Evolutionary conservation across 257 asterid species (phyloP).

Genomic region (Ophiorrhiza pumila): DNA sequence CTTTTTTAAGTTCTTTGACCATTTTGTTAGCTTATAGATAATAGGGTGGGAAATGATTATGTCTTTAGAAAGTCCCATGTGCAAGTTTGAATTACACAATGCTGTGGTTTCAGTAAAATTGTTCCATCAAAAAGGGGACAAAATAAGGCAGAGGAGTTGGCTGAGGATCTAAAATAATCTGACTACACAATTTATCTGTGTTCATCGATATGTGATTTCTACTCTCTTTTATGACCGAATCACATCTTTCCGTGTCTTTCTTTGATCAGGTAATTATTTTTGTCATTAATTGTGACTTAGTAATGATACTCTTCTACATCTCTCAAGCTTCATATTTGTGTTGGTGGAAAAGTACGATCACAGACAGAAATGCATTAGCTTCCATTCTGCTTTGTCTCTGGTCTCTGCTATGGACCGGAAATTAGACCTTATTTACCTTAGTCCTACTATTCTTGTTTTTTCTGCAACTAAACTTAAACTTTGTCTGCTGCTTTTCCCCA

Average conservation of each 20-base stretch:
- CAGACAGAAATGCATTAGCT: not conserved
- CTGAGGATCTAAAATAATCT: not conserved
- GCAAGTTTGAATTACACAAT: not conserved
- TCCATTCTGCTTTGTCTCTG: not conserved
- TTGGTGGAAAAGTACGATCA: not conserved
- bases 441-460: not conserved
- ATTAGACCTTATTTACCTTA: not conserved
- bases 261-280: not conserved
- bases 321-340: not conserved
- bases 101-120: not conserved
- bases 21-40: not conserved
- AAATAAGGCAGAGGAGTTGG: not conserved
- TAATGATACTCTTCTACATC: not conserved
- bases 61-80: not conserved
- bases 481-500: conserved; percentile 14
- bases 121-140: not conserved
- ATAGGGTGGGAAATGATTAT: not conserved
- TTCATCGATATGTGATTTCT: not conserved
- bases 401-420: not conserved
- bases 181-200: not conserved
- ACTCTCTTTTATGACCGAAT: not conserved
- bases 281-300: not conserved
- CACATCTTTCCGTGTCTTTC: not conserved
- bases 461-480: not conserved
- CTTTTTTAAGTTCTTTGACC: not conserved